Conservation (phyloP, 805 yeast species). For the Sugiyamaella chiloensis region DNA sequence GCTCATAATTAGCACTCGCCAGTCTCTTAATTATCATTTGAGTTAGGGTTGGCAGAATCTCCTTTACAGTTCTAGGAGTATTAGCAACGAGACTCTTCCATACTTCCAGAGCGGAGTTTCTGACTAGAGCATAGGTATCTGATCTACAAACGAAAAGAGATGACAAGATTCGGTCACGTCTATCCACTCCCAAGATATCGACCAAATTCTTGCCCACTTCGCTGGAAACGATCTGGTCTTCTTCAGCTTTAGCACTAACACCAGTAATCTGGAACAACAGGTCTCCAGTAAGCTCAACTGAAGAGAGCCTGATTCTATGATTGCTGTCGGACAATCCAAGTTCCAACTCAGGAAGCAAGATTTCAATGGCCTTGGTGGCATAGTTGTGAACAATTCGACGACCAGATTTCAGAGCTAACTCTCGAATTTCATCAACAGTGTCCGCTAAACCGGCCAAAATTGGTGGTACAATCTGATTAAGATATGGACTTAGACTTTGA, state of each 20-base stretch:
- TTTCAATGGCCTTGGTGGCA: slow-evolving; percentile 88
- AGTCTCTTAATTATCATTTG: slow-evolving; percentile 74
- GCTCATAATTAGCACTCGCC: slow-evolving; percentile 75
- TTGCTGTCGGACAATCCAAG: slow-evolving; percentile 78
- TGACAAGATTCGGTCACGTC: slow-evolving; percentile 82
- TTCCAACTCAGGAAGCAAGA: slow-evolving; percentile 91
- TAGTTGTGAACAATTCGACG: slow-evolving; percentile 86
- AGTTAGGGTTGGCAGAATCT: slow-evolving; percentile 81
- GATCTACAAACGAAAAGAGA: slow-evolving; percentile 92
- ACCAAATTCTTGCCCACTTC: slow-evolving; percentile 63
- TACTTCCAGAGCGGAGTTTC: slow-evolving; percentile 85
- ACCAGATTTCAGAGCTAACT: slow-evolving; percentile 88
- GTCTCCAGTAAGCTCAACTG: slow-evolving; percentile 95
- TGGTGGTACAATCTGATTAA: slow-evolving; percentile 84
- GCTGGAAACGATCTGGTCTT: slow-evolving; percentile 35
- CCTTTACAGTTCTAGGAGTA: slow-evolving; percentile 92
- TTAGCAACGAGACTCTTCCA: slow-evolving; percentile 97
- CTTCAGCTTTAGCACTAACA: slow-evolving; percentile 49
- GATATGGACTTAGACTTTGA: slow-evolving; percentile 82
- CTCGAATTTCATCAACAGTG: slow-evolving; percentile 78
- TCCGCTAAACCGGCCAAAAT: slow-evolving; percentile 91
- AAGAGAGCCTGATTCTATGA: slow-evolving; percentile 84
- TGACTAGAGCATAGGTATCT: slow-evolving; percentile 81
- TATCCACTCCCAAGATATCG: slow-evolving; percentile 78
- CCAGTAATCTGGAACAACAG: slow-evolving; percentile 92